Base-by-base conservation (phyloP, 768 basidiomycete genomes). In the Porphyrellus cyaneotinctus region DNA sequence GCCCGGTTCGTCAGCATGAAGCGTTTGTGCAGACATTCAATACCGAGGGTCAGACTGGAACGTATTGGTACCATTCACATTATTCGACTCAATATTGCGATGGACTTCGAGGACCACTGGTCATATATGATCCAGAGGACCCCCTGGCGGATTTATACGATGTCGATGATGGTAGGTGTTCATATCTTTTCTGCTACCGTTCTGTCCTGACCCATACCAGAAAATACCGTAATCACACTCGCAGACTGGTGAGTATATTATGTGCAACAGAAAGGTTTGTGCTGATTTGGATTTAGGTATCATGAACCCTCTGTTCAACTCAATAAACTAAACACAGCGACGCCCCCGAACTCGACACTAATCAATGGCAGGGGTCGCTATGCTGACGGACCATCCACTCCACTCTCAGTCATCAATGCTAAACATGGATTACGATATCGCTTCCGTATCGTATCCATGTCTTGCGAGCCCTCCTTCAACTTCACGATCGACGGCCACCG, bases 301-400 rank as follows among this genome's bases (percentile, higher is more conserved):
- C 49, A 50, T 11, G 14, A 4, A n/a, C 18, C 48, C 30, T n/a
- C 4, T 1, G 13, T 24, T 42, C 39, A 42, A 5, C 23, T 18
- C 13, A 14, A 30, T 17, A 32, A 23, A 23, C 38, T 42, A 5
- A 22, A 18, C 12, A 6, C 42, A 4, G 4, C 8, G 2, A 12
- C 2, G 14, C 0, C 17, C 23, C 49, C 71, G 1, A 63, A 78
- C 48, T 68, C 80, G 13, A 76, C 75, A 2, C 58, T 83, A 6
- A 80, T 83, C 39, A 83, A 83, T 43, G 80, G 81, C 0, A 60
- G 58, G 23, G 81, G 82, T 20, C 76, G 80, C 31, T 75, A 71
- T 56, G 4, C 54, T 14, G 73, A 67, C 3, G 78, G 78, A 2
- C 74, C 78, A 6, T 20, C 49, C 4, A 56, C 67, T 4, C 57